phyloP scores from a whole-genome alignment of 2,329 filamentous ascomycete species.

The Pseudogymnoascus sp. region DNA sequence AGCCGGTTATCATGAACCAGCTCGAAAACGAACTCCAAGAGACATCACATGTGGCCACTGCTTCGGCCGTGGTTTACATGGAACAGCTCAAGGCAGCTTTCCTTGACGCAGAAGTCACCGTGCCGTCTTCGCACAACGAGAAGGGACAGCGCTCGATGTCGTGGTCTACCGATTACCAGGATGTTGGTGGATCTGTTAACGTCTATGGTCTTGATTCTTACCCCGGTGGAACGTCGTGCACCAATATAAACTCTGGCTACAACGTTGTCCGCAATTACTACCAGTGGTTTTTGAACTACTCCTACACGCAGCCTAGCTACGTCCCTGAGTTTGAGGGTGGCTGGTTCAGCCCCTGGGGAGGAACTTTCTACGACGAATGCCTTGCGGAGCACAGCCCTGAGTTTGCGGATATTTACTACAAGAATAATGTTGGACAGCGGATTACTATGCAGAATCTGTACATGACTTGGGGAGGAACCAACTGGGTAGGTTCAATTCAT shows the following conservation, averaged over 20 bases:
- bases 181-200: constrained; percentile 46
- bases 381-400: constrained; percentile 35
- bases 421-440: constrained; percentile 44
- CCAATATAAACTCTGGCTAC: constrained; percentile 40
- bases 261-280: constrained; percentile 43
- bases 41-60: constrained; percentile 32
- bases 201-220: constrained; percentile 41
- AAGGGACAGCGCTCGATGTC: constrained; percentile 40
- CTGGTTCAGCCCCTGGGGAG: constrained; percentile 45
- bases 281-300: constrained; percentile 48
- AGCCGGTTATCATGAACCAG: constrained; percentile 41
- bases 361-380: constrained; percentile 42
- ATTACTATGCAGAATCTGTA: constrained; percentile 42
- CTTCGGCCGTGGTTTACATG: constrained; percentile 43
- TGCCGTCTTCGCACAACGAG: constrained; percentile 42
- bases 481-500: constrained; percentile 34
- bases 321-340: constrained; percentile 46
- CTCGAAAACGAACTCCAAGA: constrained; percentile 46
- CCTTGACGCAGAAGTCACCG: constrained; percentile 37
- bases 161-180: constrained; percentile 46
- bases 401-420: constrained; percentile 48
- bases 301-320: constrained; percentile 43
- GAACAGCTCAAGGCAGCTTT: constrained; percentile 40
- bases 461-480: constrained; percentile 47
- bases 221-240: constrained; percentile 40